These are phyloP conservation scores for Scalesia atractyloides DNA, from an alignment of 129 eudicot genomes.

Conservation along the genomic window DNA sequence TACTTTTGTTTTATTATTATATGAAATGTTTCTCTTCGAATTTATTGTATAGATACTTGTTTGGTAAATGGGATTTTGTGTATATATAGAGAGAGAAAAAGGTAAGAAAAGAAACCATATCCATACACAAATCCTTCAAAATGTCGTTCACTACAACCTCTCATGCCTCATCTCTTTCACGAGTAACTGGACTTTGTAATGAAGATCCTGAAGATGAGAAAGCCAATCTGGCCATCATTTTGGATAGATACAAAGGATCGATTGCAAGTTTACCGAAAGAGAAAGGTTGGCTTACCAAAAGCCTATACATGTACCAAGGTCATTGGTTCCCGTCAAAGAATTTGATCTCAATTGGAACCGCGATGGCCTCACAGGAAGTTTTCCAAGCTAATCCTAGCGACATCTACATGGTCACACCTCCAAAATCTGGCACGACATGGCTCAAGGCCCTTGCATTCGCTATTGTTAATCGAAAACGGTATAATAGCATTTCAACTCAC, in stretches of 20 bases:
- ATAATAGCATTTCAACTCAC: slow-evolving; percentile 13
- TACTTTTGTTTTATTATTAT: too few relatives aligned
- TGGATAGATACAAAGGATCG: neutral
- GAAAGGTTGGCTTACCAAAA: slow-evolving; percentile 41
- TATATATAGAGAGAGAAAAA: too few relatives aligned
- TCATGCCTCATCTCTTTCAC: neutral
- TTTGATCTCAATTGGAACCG: slow-evolving; percentile 8
- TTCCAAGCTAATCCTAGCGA: slow-evolving; percentile 43
- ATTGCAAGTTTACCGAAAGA: neutral
- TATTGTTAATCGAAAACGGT: slow-evolving; percentile 23
- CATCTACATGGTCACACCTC: slow-evolving; percentile 38
- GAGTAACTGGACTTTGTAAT: neutral
- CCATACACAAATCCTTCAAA: too few relatives aligned
- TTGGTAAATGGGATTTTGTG: too few relatives aligned
- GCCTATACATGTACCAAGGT: slow-evolving; percentile 36
- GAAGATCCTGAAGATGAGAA: slow-evolving; percentile 3
- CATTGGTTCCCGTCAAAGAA: slow-evolving; percentile 37
- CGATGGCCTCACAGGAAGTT: slow-evolving; percentile 25
- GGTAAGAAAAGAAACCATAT: too few relatives aligned
- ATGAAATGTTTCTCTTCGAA: too few relatives aligned
- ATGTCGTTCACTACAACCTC: neutral
- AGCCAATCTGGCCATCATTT: neutral
- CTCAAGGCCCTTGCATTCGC: slow-evolving; percentile 47
- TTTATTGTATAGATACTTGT: too few relatives aligned
- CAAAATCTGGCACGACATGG: slow-evolving; percentile 56